Evolutionary conservation across 139 green algal genomes (phyloP).

Genomic region (Coelastrella sp.): DNA sequence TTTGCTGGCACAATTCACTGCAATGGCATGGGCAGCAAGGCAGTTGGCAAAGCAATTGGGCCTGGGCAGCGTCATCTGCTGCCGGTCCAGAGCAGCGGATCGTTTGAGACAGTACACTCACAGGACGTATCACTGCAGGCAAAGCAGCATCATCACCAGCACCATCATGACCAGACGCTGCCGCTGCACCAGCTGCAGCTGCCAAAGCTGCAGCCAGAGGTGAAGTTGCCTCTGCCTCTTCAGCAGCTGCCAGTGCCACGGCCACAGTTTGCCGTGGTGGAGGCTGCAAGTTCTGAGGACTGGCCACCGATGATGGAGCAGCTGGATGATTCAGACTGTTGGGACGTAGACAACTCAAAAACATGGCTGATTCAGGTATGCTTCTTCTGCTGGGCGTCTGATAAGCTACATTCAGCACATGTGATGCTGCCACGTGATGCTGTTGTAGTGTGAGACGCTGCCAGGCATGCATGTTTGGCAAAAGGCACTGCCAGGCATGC

Average conservation of each 20-base stretch:
- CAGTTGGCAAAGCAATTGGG: not conserved
- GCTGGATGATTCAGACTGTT: not conserved
- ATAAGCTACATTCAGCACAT: no score
- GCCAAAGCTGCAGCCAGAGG: not conserved
- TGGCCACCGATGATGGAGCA: not conserved
- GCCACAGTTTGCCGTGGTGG: not conserved
- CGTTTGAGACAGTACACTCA: no score
- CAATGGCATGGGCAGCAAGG: not conserved
- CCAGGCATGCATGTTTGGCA: no score
- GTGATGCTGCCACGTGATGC: no score
- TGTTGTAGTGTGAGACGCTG: no score
- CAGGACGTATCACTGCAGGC: no score
- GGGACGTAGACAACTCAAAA: not conserved
- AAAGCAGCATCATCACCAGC: not conserved
- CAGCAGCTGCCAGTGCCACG: not conserved
- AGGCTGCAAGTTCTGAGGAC: not conserved
- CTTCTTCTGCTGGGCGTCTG: no score
- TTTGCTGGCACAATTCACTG: not conserved
- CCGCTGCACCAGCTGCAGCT: not conserved
- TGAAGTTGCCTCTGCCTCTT: not conserved
- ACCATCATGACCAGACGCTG: not conserved
- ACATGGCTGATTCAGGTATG: slow-evolving; percentile 21
- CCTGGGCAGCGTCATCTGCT: no score
- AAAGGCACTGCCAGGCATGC: no score
- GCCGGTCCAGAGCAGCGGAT: no score